Conservation (phyloP, 805 yeast species). For the Pichia scutulata region DNA sequence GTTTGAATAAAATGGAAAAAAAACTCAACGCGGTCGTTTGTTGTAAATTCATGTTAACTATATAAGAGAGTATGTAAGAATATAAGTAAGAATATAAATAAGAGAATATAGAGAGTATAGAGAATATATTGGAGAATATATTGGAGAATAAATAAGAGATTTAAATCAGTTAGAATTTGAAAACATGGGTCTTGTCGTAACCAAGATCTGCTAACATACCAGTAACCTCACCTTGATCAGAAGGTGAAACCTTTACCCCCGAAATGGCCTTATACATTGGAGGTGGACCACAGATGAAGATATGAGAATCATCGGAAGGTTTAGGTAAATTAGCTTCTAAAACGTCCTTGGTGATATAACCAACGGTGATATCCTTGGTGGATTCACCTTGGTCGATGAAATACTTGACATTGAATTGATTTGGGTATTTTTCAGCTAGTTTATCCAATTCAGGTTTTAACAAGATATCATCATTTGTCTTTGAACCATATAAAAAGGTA, state of each 20-base stretch:
- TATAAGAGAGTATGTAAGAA: too few species aligned
- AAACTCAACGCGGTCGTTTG: neutral
- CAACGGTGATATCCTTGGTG: conserved; percentile 52
- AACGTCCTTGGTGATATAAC: conserved; percentile 73
- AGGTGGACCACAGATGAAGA: conserved; percentile 96
- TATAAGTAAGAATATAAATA: too few species aligned
- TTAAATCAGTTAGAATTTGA: conserved; percentile 56
- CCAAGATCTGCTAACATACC: conserved; percentile 89
- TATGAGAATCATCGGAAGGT: conserved; percentile 56
- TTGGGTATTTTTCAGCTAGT: conserved; percentile 59
- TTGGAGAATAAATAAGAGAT: too few species aligned
- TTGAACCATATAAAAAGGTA: conserved; percentile 71
- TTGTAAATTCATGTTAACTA: too few species aligned
- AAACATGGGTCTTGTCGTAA: conserved; percentile 78
- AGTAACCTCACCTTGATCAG: conserved; percentile 90
- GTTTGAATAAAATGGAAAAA: neutral
- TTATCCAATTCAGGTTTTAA: conserved; percentile 70
- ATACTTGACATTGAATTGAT: conserved; percentile 69
- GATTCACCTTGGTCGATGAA: conserved; percentile 58
- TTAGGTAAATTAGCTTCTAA: conserved; percentile 53
- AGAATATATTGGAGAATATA: too few species aligned
- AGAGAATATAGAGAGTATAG: too few species aligned
- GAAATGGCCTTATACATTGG: conserved; percentile 81
- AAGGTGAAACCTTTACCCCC: conserved; percentile 75
- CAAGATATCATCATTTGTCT: conserved; percentile 72